Evolutionary conservation across 2,329 filamentous ascomycete genomes (phyloP).

Genomic region (Claviceps maximensis): DNA sequence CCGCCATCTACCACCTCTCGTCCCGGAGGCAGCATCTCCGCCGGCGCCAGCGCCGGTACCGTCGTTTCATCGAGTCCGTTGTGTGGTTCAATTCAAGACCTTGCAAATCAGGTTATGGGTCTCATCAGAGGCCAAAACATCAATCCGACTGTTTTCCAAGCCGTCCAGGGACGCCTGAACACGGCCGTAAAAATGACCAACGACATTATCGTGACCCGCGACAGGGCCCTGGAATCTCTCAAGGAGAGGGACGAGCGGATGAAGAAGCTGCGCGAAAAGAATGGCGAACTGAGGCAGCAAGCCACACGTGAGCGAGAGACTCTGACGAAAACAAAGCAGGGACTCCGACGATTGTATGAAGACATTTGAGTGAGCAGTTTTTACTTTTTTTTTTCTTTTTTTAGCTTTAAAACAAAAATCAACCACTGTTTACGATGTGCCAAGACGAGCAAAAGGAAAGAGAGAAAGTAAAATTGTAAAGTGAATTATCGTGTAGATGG

Average conservation of each 20-base stretch:
- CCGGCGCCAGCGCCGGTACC: neutral
- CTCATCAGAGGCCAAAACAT: slow-evolving; percentile 33
- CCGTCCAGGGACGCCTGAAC: slow-evolving; percentile 33
- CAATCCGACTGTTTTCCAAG: slow-evolving; percentile 20
- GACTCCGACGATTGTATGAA: slow-evolving; percentile 25
- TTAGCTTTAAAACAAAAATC: neutral
- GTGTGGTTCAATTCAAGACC: slow-evolving; percentile 15
- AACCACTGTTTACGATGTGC: no score
- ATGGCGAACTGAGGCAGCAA: slow-evolving; percentile 27
- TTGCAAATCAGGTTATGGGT: slow-evolving; percentile 34
- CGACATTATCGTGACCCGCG: slow-evolving; percentile 51
- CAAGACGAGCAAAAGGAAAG: neutral
- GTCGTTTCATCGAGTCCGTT: slow-evolving; percentile 8
- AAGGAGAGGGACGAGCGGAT: slow-evolving; percentile 45
- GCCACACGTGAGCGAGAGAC: slow-evolving; percentile 18
- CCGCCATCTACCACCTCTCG: neutral
- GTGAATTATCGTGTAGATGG: no score
- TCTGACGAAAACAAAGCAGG: slow-evolving; percentile 24
- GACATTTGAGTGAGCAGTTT: slow-evolving; percentile 17
- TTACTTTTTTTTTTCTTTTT: neutral
- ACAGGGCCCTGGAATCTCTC: slow-evolving; percentile 48
- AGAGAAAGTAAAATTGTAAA: no score
- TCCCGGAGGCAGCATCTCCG: neutral
- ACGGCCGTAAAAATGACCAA: slow-evolving; percentile 43
- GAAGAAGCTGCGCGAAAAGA: slow-evolving; percentile 21